Base-by-base conservation (phyloP, 139 green algal species). In the Dunaliella primolecta region DNA sequence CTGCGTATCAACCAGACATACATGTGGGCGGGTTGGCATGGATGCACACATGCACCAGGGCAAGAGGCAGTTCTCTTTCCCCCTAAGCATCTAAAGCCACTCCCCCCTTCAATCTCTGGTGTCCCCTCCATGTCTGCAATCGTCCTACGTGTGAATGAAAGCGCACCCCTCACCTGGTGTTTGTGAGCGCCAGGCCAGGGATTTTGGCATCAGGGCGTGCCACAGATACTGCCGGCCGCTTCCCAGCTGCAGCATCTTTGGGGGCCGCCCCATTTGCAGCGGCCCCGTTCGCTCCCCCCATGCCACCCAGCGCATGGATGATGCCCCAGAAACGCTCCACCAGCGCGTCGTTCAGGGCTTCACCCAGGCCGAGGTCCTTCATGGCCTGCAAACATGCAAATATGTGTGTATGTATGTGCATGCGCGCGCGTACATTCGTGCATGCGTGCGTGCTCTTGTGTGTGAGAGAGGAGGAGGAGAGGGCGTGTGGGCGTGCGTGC, bases 271-370 rank as follows among this genome's bases (percentile, higher is more conserved):
- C 32, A 78, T 37, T 80, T 29, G 87, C 55, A 85, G 81, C 35
- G 33, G 84, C 72, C n/a, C 56, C 78, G n/a, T n/a, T 27, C 11
- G 36, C 37, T 29, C n/a, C 37, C 38, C 70, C 75, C 0, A 32
- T 81, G 38, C 72, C 82, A 20, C 81, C 81, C 24, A 98, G 82
- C 2, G 88, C 87, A 81, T 95, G 88, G 81, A 98, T 97, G 84
- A 99, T 95, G 75, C 78, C 91, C 92, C 97, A 97, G 25, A 99
- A 91, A 1, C 92, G 96, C 31, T 97, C 93, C 23, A 96, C 92
- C 46, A 99, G 91, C 24, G 89, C 81, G 29, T 94, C 90, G 55
- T 95, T 93, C 82, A 99, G 85, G 32, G 98, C 94, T 1, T 94
- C 94, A 20, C 95, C 96, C 72, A 96, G 88, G 11, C 86, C 85